Conservation (phyloP, 805 yeast species). For the Ogataea thermomethanolica region DNA sequence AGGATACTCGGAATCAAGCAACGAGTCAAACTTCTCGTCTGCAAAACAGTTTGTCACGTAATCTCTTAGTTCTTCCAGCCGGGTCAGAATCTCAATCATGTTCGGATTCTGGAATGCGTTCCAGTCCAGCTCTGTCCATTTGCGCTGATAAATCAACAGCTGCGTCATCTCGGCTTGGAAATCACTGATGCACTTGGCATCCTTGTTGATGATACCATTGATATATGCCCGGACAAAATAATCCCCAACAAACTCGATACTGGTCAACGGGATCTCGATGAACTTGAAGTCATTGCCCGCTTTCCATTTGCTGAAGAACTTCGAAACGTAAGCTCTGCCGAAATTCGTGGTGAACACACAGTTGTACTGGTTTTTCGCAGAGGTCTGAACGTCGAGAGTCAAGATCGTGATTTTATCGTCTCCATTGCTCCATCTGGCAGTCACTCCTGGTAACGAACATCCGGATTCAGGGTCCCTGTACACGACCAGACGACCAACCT, state of each 20-base stretch:
- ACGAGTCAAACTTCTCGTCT: conserved; percentile 22
- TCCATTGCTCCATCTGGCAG: conserved; percentile 41
- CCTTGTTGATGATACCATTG: conserved; percentile 36
- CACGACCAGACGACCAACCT: conserved; percentile 54
- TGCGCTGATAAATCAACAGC: conserved; percentile 37
- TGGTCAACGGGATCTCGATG: conserved; percentile 38
- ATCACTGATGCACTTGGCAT: conserved; percentile 34
- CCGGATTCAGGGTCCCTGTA: conserved; percentile 44
- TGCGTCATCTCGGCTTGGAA: conserved; percentile 35
- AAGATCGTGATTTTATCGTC: conserved; percentile 37
- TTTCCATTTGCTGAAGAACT: conserved; percentile 36
- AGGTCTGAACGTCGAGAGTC: conserved; percentile 40
- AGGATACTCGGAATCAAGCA: conserved; percentile 21
- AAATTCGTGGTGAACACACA: conserved; percentile 26
- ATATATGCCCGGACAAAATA: conserved; percentile 35
- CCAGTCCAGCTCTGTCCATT: conserved; percentile 45
- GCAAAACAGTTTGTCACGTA: conserved; percentile 24
- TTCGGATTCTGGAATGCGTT: conserved; percentile 33
- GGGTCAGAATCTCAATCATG: conserved; percentile 35
- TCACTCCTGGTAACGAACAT: conserved; percentile 48
- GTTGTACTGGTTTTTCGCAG: conserved; percentile 12
- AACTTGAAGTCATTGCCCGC: conserved; percentile 17
- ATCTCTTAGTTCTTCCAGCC: conserved; percentile 33
- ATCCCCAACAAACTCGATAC: conserved; percentile 43
- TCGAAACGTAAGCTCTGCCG: conserved; percentile 32